Percentiles rank a stretch among this genome's conserved stretches.
These are phyloP conservation scores for Candida sanyiensis DNA, from an alignment of 805 yeast species.

Conservation along the genomic window DNA sequence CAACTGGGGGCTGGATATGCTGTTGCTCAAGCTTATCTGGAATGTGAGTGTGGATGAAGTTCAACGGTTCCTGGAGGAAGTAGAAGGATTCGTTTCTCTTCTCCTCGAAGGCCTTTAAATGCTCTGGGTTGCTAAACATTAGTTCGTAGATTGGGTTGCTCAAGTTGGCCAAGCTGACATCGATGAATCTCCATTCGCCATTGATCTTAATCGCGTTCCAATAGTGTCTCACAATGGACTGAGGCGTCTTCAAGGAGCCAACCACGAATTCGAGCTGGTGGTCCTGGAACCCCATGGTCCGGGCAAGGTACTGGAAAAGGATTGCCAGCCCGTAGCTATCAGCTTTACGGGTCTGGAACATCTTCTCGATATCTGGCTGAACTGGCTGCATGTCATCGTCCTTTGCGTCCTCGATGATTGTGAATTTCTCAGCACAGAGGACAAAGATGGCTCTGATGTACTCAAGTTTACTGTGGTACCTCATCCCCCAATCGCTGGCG, in stretches of 20 bases:
- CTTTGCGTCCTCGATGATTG: constrained; percentile 28
- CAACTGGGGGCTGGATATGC: constrained; percentile 80
- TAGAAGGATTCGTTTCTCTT: constrained; percentile 45
- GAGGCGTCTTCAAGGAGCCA: constrained; percentile 82
- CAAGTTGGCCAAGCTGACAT: constrained; percentile 58
- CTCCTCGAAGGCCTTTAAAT: no score
- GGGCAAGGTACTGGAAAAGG: constrained; percentile 68
- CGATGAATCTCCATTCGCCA: constrained; percentile 76
- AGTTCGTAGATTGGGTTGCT: constrained; percentile 46
- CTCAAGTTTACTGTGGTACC: constrained; percentile 50
- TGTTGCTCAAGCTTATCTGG: constrained; percentile 78
- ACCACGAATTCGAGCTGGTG: constrained; percentile 72
- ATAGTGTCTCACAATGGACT: constrained; percentile 68
- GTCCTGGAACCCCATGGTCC: constrained; percentile 61
- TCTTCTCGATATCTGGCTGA: constrained; percentile 34
- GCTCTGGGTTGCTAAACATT: constrained; percentile 24
- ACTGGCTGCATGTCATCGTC: constrained; percentile 10
- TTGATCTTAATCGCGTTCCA: constrained; percentile 81
- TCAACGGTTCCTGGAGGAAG: constrained; percentile 72
- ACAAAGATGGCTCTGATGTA: constrained; percentile 59
- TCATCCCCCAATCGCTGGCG: constrained; percentile 44
- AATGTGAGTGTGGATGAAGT: constrained; percentile 76
- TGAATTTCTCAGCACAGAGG: constrained; percentile 56
- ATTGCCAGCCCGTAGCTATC: constrained; percentile 70
- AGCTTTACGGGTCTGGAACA: constrained; percentile 46